These are phyloP conservation scores for Nannizzia gypsea DNA, from an alignment of 2,329 filamentous ascomycete genomes.

Conservation along the genomic window DNA sequence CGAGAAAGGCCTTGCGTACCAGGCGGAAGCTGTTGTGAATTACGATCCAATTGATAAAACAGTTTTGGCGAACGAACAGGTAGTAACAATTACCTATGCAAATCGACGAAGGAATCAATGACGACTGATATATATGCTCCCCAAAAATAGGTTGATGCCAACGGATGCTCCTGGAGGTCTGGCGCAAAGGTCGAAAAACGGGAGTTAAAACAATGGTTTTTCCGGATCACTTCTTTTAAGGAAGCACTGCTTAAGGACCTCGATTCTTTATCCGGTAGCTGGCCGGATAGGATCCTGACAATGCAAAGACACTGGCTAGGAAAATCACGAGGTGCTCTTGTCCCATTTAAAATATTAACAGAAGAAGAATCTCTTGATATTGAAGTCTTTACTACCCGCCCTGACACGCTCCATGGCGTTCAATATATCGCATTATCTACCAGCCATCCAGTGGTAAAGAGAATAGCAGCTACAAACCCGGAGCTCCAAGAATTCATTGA, in stretches of 20 bases:
- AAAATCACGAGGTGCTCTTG: conserved; percentile 58
- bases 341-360: conserved; percentile 54
- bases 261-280: conserved; percentile 52
- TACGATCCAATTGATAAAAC: conserved; percentile 85
- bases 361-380: conserved; percentile 35
- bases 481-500: conserved; percentile 58
- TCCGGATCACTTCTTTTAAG: conserved; percentile 69
- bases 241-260: conserved; percentile 61
- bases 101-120: neutral
- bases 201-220: conserved; percentile 77
- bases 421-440: conserved; percentile 73
- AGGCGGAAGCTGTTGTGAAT: conserved; percentile 73
- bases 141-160: conserved; percentile 53
- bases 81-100: conserved; percentile 13
- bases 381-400: conserved; percentile 70
- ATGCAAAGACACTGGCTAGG: conserved; percentile 88
- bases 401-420: conserved; percentile 77
- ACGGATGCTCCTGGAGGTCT: conserved; percentile 76
- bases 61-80: conserved; percentile 80
- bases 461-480: conserved; percentile 47
- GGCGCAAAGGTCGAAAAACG: conserved; percentile 73
- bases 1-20: conserved; percentile 65
- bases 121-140: conserved; percentile 3
- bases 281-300: conserved; percentile 70
- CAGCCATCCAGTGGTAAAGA: conserved; percentile 55